These are phyloP conservation scores for Pseudomassariella vexata DNA, from an alignment of 2,329 filamentous ascomycete genomes.

Conservation along the genomic window DNA sequence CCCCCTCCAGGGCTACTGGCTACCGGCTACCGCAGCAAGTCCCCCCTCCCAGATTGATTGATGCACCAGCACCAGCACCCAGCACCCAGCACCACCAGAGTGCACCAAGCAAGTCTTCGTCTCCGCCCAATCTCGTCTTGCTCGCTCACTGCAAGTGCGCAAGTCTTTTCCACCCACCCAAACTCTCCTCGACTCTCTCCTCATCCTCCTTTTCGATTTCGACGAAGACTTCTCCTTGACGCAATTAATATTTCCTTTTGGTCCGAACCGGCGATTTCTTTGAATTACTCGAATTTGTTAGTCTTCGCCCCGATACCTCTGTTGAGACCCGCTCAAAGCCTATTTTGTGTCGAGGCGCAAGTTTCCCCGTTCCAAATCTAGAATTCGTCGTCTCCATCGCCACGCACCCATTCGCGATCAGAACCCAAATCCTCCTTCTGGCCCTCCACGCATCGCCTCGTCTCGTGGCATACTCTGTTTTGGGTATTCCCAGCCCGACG, in stretches of 20 bases:
- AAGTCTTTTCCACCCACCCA: constrained; percentile 9
- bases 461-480: constrained; percentile 10
- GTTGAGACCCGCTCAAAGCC: constrained; percentile 16
- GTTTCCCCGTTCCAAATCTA: constrained; percentile 12
- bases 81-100: constrained; percentile 14
- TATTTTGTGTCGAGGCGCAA: constrained; percentile 21
- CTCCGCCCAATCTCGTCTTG: constrained; percentile 29
- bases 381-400: constrained; percentile 13
- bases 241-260: too few species aligned
- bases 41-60: too few species aligned
- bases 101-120: constrained; percentile 28
- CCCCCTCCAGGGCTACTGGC: too few species aligned
- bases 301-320: too few species aligned
- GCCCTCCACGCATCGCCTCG: constrained; percentile 7
- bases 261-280: too few species aligned
- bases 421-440: constrained; percentile 9
- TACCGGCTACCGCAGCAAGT: too few species aligned
- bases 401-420: constrained; percentile 17
- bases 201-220: too few species aligned
- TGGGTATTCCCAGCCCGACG: constrained; percentile 10
- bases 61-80: constrained; percentile 6
- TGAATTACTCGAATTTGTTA: too few species aligned
- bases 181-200: too few species aligned
- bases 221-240: too few species aligned
- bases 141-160: too few species aligned